A percentile compares a stretch with the other conserved stretches of the same genome.
Conservation (phyloP, 495 filamentous ascomycete genomes). For the Choiromyces venosus region DNA sequence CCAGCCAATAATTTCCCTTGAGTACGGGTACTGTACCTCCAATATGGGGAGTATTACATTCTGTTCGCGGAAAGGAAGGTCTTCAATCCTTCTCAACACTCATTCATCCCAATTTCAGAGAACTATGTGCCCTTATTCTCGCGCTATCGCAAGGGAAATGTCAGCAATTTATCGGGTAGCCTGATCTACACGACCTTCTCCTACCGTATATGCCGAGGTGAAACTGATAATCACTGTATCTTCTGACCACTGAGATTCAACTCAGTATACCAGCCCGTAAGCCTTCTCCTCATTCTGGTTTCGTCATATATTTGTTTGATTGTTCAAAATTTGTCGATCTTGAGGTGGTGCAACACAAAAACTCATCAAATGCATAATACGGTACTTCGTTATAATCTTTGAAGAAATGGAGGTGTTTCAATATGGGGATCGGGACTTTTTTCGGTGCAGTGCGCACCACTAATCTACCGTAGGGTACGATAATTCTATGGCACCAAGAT, state of each 20-base stretch:
- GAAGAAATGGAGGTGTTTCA: not conserved
- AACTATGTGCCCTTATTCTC: not conserved
- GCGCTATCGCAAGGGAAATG: not conserved
- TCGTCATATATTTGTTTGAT: not conserved
- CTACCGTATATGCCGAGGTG: not conserved
- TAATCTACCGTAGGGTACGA: no score
- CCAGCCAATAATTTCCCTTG: not conserved
- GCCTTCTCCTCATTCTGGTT: not conserved
- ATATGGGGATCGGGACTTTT: not conserved
- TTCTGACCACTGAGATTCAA: not conserved
- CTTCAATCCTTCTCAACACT: not conserved
- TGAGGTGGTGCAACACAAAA: not conserved
- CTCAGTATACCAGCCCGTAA: not conserved
- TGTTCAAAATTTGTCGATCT: not conserved
- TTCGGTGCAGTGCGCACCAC: not conserved
- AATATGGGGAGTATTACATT: not conserved
- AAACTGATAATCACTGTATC: not conserved
- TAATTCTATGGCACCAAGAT: not conserved
- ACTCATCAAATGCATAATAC: not conserved
- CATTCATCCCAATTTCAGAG: not conserved
- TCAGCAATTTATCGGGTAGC: not conserved
- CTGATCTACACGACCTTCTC: not conserved
- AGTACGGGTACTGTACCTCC: not conserved
- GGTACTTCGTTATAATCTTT: not conserved
- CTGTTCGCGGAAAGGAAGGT: not conserved